A percentile compares a stretch with the other conserved stretches of the same genome.
These are phyloP conservation scores for Beauveria sp. DNA, from an alignment of 2,329 filamentous ascomycete genomes.

Conservation along the genomic window DNA sequence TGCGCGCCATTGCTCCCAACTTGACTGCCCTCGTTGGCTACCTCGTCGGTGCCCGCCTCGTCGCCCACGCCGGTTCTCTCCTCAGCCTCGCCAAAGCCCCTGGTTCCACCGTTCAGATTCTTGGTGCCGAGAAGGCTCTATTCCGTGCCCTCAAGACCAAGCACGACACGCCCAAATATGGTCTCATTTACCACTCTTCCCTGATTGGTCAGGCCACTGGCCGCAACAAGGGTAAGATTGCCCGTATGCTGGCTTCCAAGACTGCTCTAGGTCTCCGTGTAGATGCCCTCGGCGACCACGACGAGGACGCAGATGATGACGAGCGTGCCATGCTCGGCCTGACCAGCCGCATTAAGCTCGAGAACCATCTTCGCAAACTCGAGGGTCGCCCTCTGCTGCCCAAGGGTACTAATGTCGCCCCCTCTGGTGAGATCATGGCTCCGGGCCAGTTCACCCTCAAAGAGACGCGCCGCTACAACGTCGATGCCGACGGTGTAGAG, in stretches of 20 bases:
- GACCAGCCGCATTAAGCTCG: slow-evolving; percentile 61
- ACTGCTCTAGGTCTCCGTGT: slow-evolving; percentile 87
- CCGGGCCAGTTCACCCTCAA: slow-evolving; percentile 85
- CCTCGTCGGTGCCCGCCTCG: slow-evolving; percentile 87
- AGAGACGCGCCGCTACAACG: slow-evolving; percentile 90
- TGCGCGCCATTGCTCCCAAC: slow-evolving; percentile 96
- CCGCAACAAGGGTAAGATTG: slow-evolving; percentile 99
- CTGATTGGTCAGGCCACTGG: slow-evolving; percentile 95
- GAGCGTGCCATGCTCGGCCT: slow-evolving; percentile 78
- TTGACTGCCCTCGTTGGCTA: slow-evolving; percentile 88
- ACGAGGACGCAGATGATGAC: slow-evolving; percentile 74
- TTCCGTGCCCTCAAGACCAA: slow-evolving; percentile 99
- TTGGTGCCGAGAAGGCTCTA: slow-evolving; percentile 96
- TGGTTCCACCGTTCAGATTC: slow-evolving; percentile 92
- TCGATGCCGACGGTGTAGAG: slow-evolving; percentile 78
- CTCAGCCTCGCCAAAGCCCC: slow-evolving; percentile 93
- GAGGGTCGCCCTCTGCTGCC: slow-evolving; percentile 86
- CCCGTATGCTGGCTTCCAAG: slow-evolving; percentile 91
- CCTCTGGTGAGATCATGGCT: slow-evolving; percentile 56
- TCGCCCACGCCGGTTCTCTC: slow-evolving; percentile 89
- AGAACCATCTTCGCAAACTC: slow-evolving; percentile 66
- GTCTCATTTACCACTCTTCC: slow-evolving; percentile 86
- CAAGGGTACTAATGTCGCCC: slow-evolving; percentile 66
- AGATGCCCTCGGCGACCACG: slow-evolving; percentile 59
- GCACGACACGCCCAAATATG: slow-evolving; percentile 98